These are phyloP conservation scores for Bipolaris oryzae DNA, from an alignment of 2,329 filamentous ascomycete species.

Conservation along the genomic window DNA sequence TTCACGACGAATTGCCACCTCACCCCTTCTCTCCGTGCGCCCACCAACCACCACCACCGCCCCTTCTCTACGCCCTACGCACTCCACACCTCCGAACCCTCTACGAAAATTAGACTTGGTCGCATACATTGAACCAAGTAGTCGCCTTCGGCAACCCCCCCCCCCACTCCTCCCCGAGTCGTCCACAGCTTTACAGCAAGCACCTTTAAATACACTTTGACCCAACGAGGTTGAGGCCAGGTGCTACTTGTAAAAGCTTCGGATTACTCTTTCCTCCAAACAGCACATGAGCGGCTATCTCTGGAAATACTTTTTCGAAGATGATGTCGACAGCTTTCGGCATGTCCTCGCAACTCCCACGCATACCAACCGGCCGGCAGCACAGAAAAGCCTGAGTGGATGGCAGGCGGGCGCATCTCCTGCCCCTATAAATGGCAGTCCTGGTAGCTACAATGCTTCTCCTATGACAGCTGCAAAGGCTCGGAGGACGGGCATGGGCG, in stretches of 20 bases:
- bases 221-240: slow-evolving; percentile 87
- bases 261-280: slow-evolving; percentile 47
- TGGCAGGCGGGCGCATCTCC: slow-evolving; percentile 41
- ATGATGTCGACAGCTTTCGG: slow-evolving; percentile 95
- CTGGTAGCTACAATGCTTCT: slow-evolving; percentile 55
- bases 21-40: slow-evolving; percentile 9
- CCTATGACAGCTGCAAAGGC: slow-evolving; percentile 49
- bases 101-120: slow-evolving; percentile 17
- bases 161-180: slow-evolving; percentile 46
- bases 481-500: slow-evolving; percentile 32
- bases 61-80: not conserved
- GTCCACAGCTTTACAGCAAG: slow-evolving; percentile 57
- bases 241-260: slow-evolving; percentile 67
- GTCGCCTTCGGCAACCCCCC: slow-evolving; percentile 27
- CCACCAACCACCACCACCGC: not conserved
- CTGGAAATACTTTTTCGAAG: slow-evolving; percentile 96
- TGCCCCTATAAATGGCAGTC: slow-evolving; percentile 52
- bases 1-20: slow-evolving; percentile 21
- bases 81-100: not conserved
- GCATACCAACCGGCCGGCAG: slow-evolving; percentile 60
- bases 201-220: slow-evolving; percentile 93
- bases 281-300: slow-evolving; percentile 91
- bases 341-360: slow-evolving; percentile 79
- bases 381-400: slow-evolving; percentile 57
- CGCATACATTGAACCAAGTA: slow-evolving; percentile 27